These are phyloP conservation scores for Aspergillus thermomutatus DNA, from an alignment of 2,329 filamentous ascomycete genomes.

Conservation along the genomic window DNA sequence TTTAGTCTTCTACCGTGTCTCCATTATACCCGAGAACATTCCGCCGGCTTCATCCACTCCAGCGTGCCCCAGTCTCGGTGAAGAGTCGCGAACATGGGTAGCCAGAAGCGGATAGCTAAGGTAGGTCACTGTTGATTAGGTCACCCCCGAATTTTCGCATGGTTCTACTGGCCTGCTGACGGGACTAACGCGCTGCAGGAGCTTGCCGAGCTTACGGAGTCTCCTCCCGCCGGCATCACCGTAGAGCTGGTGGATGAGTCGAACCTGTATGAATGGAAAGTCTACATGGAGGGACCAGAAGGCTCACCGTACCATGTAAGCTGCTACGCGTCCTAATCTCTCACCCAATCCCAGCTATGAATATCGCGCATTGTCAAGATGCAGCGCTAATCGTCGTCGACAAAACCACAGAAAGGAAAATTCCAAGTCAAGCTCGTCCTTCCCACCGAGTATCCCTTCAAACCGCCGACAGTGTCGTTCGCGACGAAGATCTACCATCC, in stretches of 20 bases:
- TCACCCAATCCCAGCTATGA: not conserved
- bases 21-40: not conserved
- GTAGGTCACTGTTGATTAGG: slow-evolving; percentile 19
- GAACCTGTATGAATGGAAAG: slow-evolving; percentile 66
- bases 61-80: slow-evolving; percentile 9
- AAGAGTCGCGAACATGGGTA: slow-evolving; percentile 32
- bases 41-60: slow-evolving; percentile 11
- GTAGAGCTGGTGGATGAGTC: slow-evolving; percentile 59
- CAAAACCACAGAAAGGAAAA: slow-evolving; percentile 56
- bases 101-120: slow-evolving; percentile 49
- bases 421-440: slow-evolving; percentile 73
- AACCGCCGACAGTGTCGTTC: slow-evolving; percentile 76
- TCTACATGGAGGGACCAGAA: slow-evolving; percentile 63
- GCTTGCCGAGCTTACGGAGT: slow-evolving; percentile 54
- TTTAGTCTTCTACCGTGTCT: not conserved
- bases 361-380: not conserved
- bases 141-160: not conserved
- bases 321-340: slow-evolving; percentile 24
- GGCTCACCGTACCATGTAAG: slow-evolving; percentile 61
- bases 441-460: slow-evolving; percentile 84
- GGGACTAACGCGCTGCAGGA: slow-evolving; percentile 46
- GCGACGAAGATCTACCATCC: slow-evolving; percentile 92
- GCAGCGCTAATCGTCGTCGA: slow-evolving; percentile 3
- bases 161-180: not conserved
- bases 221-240: slow-evolving; percentile 55